Base-by-base conservation (phyloP, 257 asterid genomes). In the Anisodus tanguticus region DNA sequence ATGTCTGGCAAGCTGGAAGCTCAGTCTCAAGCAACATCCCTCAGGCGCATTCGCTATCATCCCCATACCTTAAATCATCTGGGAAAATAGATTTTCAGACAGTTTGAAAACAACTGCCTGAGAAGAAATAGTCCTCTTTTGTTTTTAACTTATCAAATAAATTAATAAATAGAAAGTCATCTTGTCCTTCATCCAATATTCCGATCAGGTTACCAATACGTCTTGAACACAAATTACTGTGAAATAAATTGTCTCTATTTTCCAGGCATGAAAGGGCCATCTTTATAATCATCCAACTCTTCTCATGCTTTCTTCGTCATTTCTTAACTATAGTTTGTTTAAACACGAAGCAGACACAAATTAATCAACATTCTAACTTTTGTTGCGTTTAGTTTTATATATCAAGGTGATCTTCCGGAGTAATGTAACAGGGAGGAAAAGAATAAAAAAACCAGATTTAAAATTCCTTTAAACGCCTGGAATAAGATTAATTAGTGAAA, bases 1-100 rank as follows among this genome's bases (percentile, higher is more conserved):
- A 87, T 57, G 91, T 89, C 5, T 91, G 94, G 92, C 94, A 91
- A 45, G 85, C 86, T 26, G 93, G 94, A 79, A 49, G 17, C 80
- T 86, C 89, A 26, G 90, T 88, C 83, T 80, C 64, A n/a, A 88
- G 76, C 70, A 72, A 85, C 85, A 82, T 87, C 41, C 92, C 93
- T 9, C 90, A 80, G 87, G 88, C 87, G 45, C 94, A 91, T 81
- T 78, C 91, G 2, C 81, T 86, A 17, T 84, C 91, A 35, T 85
- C 86, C 79, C 82, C 88, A 2, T 81, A 90, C 84, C 87, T 91
- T 72, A 87, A 80, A 58, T 91, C 91, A 4, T 84, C 64, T 83
- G 89, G 89, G 19, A 51, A 15, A 49, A 77, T 91, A 9, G 85
- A 91, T 83, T 91, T 91, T 85, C 84, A 22, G 26, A 19, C 17